These are phyloP conservation scores for Setaria italica DNA, from an alignment of 202 grass and related monocot genomes.

Conservation along the genomic window DNA sequence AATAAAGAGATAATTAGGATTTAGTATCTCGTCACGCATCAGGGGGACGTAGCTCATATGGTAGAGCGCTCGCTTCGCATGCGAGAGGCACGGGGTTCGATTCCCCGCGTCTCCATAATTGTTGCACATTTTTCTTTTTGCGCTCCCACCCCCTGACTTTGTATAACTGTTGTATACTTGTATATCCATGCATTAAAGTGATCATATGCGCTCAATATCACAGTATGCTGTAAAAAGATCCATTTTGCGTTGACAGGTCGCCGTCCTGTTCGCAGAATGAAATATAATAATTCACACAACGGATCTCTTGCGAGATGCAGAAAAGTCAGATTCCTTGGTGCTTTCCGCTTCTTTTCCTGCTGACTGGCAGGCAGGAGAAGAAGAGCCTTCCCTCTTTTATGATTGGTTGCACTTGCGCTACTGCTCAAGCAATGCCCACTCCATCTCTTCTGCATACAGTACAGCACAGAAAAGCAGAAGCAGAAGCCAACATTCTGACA, in stretches of 20 bases:
- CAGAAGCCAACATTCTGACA: not conserved
- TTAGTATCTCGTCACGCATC: too few species aligned
- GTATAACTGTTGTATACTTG: too few species aligned
- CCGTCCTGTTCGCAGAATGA: not conserved
- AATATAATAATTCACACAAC: not conserved
- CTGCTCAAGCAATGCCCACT: not conserved
- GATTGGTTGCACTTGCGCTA: not conserved
- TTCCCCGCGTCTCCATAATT: constrained; percentile 55
- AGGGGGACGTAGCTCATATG: constrained; percentile 87
- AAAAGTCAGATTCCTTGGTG: not conserved
- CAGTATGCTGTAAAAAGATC: not conserved
- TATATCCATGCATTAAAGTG: not conserved
- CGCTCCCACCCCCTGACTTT: not conserved
- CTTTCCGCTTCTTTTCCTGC: not conserved
- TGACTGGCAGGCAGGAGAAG: not conserved
- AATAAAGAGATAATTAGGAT: too few species aligned
- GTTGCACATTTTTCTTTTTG: not conserved
- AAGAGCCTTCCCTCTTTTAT: not conserved
- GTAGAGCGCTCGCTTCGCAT: constrained; percentile 99
- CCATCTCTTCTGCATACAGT: not conserved
- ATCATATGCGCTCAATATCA: not conserved
- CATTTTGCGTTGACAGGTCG: not conserved
- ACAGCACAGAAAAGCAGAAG: not conserved
- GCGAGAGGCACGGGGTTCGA: constrained; percentile 99
- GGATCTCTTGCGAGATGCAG: not conserved